A percentile compares a stretch with the other conserved stretches of the same genome.
Conservation (phyloP, 2,329 filamentous ascomycete species). For the Emericellopsis atlantica region DNA sequence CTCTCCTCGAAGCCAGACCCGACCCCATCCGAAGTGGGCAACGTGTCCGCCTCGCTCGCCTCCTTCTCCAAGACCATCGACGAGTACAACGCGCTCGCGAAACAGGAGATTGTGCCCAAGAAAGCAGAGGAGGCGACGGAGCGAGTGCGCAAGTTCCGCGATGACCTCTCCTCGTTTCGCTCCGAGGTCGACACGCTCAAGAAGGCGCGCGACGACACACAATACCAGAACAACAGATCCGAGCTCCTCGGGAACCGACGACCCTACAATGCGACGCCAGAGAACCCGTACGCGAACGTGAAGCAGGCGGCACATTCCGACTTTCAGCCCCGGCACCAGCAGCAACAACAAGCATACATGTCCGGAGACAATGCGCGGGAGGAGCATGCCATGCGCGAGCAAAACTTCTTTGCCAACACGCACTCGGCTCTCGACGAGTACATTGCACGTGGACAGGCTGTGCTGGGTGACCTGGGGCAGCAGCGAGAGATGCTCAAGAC, state of each 20-base stretch:
- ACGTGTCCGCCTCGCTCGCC: conserved; percentile 66
- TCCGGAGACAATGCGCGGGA: conserved; percentile 59
- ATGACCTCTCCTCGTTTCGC: conserved; percentile 71
- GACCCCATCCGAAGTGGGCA: conserved; percentile 44
- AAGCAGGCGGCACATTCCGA: neutral
- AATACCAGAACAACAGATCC: conserved; percentile 51
- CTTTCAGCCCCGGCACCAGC: neutral
- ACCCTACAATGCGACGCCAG: conserved; percentile 68
- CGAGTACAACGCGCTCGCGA: conserved; percentile 76
- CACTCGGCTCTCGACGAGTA: conserved; percentile 87
- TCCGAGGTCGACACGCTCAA: conserved; percentile 68
- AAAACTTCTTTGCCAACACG: conserved; percentile 73
- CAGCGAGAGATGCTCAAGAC: conserved; percentile 93
- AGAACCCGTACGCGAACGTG: conserved; percentile 63
- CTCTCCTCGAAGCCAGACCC: conserved; percentile 54
- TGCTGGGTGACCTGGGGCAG: conserved; percentile 75
- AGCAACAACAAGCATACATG: conserved; percentile 27
- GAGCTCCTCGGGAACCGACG: conserved; percentile 71
- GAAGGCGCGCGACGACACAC: conserved; percentile 61
- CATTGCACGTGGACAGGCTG: conserved; percentile 78
- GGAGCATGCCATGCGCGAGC: conserved; percentile 74
- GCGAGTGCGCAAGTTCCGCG: conserved; percentile 72
- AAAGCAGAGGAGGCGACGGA: conserved; percentile 89
- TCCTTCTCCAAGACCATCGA: conserved; percentile 82
- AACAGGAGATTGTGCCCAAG: conserved; percentile 76